Evolutionary conservation across 345 rosid genomes (phyloP).

Genomic region (Murraya paniculata): DNA sequence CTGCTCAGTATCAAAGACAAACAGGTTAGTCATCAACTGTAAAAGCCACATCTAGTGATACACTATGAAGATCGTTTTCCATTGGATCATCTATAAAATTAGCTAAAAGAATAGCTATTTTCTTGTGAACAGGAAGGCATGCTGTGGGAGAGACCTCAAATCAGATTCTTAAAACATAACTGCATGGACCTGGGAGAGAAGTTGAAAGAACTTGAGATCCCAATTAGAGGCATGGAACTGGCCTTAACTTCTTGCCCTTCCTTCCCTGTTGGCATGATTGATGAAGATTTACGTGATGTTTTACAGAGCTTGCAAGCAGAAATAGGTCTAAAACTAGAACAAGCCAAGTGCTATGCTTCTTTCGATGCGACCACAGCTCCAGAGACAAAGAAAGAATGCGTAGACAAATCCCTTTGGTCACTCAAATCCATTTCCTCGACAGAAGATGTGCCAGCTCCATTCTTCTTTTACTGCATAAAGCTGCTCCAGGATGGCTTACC

Average conservation of each 20-base stretch:
- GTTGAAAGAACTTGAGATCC: constrained; percentile 41
- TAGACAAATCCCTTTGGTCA: constrained; percentile 14
- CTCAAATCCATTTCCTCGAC: constrained; percentile 28
- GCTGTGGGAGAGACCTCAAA: constrained; percentile 59
- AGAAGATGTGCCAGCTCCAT: constrained; percentile 41
- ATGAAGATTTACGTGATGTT: constrained; percentile 30
- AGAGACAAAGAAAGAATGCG: constrained; percentile 22
- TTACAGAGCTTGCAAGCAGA: constrained; percentile 27
- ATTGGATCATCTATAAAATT: neutral
- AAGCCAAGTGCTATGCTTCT: constrained; percentile 24
- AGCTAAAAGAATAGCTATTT: neutral
- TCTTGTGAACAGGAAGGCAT: constrained; percentile 40
- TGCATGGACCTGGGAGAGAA: constrained; percentile 27
- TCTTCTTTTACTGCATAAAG: constrained; percentile 53
- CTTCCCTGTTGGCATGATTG: constrained; percentile 41
- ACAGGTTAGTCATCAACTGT: constrained; percentile 33
- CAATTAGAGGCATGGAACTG: constrained; percentile 56
- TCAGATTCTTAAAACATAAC: constrained; percentile 29
- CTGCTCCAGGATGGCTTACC: constrained; percentile 44
- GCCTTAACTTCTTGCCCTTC: constrained; percentile 46
- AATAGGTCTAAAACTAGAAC: constrained; percentile 33
- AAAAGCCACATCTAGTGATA: neutral
- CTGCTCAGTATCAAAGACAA: constrained; percentile 38
- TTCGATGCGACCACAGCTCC: constrained; percentile 30
- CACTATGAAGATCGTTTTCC: neutral